Conservation (phyloP, 1,284 basidiomycete species). For the Melanopsichium pennsylvanicum region DNA sequence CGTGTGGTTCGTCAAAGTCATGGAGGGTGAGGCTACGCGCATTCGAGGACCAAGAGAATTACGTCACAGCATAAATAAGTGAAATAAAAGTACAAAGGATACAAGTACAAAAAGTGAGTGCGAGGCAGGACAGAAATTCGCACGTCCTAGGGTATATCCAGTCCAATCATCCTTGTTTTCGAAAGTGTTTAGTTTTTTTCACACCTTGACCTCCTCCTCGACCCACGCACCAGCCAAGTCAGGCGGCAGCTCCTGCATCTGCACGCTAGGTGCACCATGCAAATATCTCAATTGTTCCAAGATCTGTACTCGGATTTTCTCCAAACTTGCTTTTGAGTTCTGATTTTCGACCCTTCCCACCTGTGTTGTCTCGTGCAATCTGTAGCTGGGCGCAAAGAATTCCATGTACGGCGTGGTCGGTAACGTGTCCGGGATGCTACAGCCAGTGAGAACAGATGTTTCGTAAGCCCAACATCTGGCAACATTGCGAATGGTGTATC, state of each 20-base stretch:
- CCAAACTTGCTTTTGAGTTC: conserved; percentile 77
- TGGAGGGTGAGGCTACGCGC: too few species aligned
- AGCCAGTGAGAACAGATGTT: conserved; percentile 80
- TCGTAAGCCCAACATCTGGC: conserved; percentile 99
- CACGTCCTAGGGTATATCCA: too few species aligned
- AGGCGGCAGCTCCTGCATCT: conserved; percentile 95
- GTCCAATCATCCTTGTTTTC: too few species aligned
- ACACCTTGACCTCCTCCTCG: conserved; percentile 70
- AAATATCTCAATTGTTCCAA: conserved; percentile 91
- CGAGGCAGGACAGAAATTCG: too few species aligned
- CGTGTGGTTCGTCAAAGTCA: too few species aligned
- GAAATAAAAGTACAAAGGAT: too few species aligned
- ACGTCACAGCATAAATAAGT: too few species aligned
- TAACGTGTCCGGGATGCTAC: conserved; percentile 82
- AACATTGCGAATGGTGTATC: conserved; percentile 90
- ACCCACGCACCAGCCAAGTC: conserved; percentile 82
- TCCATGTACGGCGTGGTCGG: conserved; percentile 89
- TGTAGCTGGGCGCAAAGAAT: conserved; percentile 91
- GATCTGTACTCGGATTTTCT: conserved; percentile 83
- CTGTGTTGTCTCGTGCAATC: conserved; percentile 88
- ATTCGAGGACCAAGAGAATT: too few species aligned
- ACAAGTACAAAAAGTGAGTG: too few species aligned
- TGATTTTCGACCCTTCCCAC: conserved; percentile 86
- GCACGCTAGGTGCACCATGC: conserved; percentile 92
- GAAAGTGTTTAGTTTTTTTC: too few species aligned